Percentiles rank a stretch among this genome's conserved stretches.
Conservation (phyloP, 164 flowering plant species). For the Echeveria elegans region DNA sequence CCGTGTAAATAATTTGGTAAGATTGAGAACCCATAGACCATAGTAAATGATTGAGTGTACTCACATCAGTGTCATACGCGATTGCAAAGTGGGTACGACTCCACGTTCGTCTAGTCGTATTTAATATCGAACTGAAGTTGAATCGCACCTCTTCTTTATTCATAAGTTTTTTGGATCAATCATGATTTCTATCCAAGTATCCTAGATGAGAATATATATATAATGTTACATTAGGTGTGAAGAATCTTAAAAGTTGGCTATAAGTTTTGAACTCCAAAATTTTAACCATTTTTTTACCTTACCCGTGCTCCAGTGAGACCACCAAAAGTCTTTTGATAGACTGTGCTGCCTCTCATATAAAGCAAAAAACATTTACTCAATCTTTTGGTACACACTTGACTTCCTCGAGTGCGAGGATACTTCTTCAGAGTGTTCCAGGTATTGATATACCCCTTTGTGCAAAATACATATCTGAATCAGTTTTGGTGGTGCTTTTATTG, state of each 20-base stretch:
- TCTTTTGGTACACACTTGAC: slow-evolving; percentile 69
- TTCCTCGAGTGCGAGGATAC: slow-evolving; percentile 88
- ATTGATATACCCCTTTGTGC: neutral
- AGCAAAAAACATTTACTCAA: slow-evolving; percentile 41
- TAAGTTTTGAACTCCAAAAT: neutral
- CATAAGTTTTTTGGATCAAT: neutral
- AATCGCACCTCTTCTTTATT: neutral
- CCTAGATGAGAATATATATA: neutral
- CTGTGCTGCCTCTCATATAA: slow-evolving; percentile 84
- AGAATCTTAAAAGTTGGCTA: neutral
- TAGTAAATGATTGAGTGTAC: no score
- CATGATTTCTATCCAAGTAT: neutral
- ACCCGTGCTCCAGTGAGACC: slow-evolving; percentile 44
- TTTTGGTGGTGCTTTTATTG: neutral
- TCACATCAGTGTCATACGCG: neutral
- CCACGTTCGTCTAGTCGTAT: neutral
- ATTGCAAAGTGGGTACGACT: neutral
- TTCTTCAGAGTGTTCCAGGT: slow-evolving; percentile 95
- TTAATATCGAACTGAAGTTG: neutral
- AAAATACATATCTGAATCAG: neutral
- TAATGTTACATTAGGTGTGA: neutral
- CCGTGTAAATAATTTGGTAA: neutral
- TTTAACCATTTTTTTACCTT: neutral
- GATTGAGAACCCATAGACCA: neutral
- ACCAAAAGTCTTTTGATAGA: slow-evolving; percentile 73